Percentiles rank a stretch among this genome's conserved stretches.
phyloP scores from a whole-genome alignment of 2,329 filamentous ascomycete species.

The Phialophora expanda region DNA sequence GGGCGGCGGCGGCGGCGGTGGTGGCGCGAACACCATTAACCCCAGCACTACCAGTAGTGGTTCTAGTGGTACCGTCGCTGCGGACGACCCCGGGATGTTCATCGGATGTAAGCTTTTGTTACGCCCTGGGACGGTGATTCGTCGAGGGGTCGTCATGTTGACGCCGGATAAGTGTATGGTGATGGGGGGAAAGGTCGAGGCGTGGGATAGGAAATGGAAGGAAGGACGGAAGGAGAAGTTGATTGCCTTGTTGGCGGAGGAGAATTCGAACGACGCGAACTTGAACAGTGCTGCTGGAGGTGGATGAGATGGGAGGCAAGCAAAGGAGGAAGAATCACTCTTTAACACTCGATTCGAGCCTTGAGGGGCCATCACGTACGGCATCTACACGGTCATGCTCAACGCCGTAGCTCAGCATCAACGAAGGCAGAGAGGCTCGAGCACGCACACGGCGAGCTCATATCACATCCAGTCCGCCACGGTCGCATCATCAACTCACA shows the following conservation, averaged over 20 bases:
- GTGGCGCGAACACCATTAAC: too few relatives aligned
- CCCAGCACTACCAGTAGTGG: background rate
- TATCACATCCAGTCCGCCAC: background rate
- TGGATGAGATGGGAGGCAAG: background rate
- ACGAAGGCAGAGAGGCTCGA: background rate
- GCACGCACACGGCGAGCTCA: background rate
- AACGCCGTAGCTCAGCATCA: background rate
- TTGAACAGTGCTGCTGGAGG: slow-evolving; percentile 40
- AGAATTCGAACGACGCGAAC: slow-evolving; percentile 13
- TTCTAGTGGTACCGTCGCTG: background rate
- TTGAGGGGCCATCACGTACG: too few relatives aligned
- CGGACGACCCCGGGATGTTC: slow-evolving; percentile 56
- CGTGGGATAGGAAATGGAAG: slow-evolving; percentile 77
- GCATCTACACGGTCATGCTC: background rate
- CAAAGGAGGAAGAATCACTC: too few relatives aligned
- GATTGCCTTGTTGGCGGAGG: slow-evolving; percentile 58
- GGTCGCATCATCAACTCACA: background rate
- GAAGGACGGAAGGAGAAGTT: slow-evolving; percentile 72
- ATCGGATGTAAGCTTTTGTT: slow-evolving; percentile 86
- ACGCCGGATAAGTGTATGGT: slow-evolving; percentile 71
- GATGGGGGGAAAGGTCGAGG: slow-evolving; percentile 86
- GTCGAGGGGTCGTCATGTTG: slow-evolving; percentile 78
- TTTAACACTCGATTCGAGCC: background rate
- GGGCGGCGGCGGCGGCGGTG: too few relatives aligned
- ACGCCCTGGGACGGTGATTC: slow-evolving; percentile 66